phyloP scores from a whole-genome alignment of 1,284 basidiomycete genomes.

The Ustilago tritici region DNA sequence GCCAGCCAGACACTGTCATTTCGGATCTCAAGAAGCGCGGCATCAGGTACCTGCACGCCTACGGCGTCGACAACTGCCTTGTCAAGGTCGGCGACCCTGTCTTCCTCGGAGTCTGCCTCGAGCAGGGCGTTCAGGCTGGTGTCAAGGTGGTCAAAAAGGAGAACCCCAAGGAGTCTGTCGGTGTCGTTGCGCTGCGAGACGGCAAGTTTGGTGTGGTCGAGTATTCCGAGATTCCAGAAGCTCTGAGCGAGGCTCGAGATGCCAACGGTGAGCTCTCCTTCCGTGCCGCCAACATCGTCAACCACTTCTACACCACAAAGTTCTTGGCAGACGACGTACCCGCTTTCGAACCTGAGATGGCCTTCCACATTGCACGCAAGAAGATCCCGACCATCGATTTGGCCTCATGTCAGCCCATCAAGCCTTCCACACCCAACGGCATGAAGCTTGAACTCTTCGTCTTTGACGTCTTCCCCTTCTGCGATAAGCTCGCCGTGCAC shows the following conservation, averaged over 20 bases:
- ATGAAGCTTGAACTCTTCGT: constrained; percentile 99
- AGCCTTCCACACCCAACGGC: constrained; percentile 91
- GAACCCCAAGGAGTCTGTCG: constrained; percentile 88
- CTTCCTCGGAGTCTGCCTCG: constrained; percentile 93
- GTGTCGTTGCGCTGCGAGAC: constrained; percentile 87
- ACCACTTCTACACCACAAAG: constrained; percentile 94
- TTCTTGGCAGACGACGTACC: constrained; percentile 84
- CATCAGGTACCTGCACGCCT: constrained; percentile 90
- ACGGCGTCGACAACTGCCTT: constrained; percentile 99
- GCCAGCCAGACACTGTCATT: constrained; percentile 77
- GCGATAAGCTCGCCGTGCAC: constrained; percentile 80
- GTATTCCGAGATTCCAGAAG: constrained; percentile 93
- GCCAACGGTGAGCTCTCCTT: constrained; percentile 80
- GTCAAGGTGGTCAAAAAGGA: constrained; percentile 96
- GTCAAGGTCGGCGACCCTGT: constrained; percentile 96
- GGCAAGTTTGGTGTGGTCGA: constrained; percentile 92
- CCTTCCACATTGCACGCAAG: constrained; percentile 97
- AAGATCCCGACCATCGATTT: constrained; percentile 85
- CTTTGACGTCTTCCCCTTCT: constrained; percentile 98
- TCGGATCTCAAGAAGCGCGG: constrained; percentile 83
- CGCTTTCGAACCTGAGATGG: constrained; percentile 85
- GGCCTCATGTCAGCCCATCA: constrained; percentile 74
- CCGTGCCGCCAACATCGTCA: constrained; percentile 96
- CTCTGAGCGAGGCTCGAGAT: constrained; percentile 81
- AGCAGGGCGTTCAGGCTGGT: constrained; percentile 85